These are phyloP conservation scores for Crepidotus sp. DNA, from an alignment of 1,284 basidiomycete species.

Conservation along the genomic window DNA sequence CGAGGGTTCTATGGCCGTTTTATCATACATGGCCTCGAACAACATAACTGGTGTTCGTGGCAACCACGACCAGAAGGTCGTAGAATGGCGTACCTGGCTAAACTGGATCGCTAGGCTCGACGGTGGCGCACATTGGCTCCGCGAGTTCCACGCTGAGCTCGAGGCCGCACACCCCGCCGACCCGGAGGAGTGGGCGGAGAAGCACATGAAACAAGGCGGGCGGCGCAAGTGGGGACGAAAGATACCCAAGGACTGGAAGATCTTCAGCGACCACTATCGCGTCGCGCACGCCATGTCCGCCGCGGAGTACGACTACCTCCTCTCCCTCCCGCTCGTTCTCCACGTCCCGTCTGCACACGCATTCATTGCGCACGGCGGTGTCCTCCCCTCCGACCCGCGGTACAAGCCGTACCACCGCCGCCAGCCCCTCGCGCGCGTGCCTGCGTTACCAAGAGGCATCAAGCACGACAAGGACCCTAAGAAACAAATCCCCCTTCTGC, in stretches of 20 bases:
- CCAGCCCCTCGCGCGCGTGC: conserved; percentile 64
- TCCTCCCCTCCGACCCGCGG: conserved; percentile 64
- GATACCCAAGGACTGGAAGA: conserved; percentile 57
- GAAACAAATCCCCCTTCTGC: conserved; percentile 25
- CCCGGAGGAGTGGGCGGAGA: conserved; percentile 37
- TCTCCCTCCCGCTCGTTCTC: conserved; percentile 60
- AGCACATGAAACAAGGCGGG: conserved; percentile 24
- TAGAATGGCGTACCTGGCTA: conserved; percentile 83
- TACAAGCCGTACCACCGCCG: conserved; percentile 36
- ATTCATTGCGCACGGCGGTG: conserved; percentile 76
- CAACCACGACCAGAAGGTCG: conserved; percentile 83
- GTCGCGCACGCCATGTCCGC: conserved; percentile 57
- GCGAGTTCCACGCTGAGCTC: conserved; percentile 31
- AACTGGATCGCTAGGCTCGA: conserved; percentile 46
- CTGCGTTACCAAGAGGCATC: conserved; percentile 25
- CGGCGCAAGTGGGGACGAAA: conserved; percentile 43
- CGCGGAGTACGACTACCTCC: conserved; percentile 60
- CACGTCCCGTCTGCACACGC: conserved; percentile 72
- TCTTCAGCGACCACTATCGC: conserved; percentile 69
- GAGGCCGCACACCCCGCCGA: conserved; percentile 26
- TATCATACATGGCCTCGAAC: conserved; percentile 55
- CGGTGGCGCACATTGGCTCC: conserved; percentile 45
- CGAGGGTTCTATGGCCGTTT: conserved; percentile 50
- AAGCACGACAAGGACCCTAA: conserved; percentile 16
- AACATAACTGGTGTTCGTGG: conserved; percentile 73